phyloP scores from a whole-genome alignment of 2,329 filamentous ascomycete species.

The Byssothecium circinans region DNA sequence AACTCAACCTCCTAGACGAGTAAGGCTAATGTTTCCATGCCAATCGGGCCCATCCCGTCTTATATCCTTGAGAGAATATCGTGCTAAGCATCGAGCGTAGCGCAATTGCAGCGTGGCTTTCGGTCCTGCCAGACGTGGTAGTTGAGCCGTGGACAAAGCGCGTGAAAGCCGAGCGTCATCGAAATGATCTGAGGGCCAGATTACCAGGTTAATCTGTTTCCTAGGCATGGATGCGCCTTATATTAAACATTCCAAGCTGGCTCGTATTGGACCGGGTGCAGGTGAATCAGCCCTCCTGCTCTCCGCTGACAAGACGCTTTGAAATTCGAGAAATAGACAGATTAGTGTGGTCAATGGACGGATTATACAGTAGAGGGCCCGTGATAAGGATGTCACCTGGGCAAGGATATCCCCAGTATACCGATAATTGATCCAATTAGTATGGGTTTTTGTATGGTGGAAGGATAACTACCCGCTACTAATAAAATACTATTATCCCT shows the following conservation, averaged over 20 bases:
- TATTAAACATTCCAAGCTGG: constrained; percentile 11
- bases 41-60: constrained; percentile 3
- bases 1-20: not conserved
- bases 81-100: constrained; percentile 1
- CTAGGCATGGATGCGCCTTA: constrained; percentile 6
- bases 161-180: constrained; percentile 1
- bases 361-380: too few relatives aligned
- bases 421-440: too few relatives aligned
- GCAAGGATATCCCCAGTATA: too few relatives aligned
- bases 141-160: constrained; percentile 6
- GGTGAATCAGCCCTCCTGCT: constrained; percentile 3
- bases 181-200: not conserved
- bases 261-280: constrained; percentile 2
- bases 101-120: constrained; percentile 11
- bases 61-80: constrained; percentile 10
- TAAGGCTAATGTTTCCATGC: not conserved
- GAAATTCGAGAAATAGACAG: constrained; percentile 6
- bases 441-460: too few relatives aligned
- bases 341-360: constrained; percentile 9
- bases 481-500: too few relatives aligned
- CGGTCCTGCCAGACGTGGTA: constrained; percentile 1
- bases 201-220: constrained; percentile 3
- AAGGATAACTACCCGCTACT: too few relatives aligned
- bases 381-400: too few relatives aligned
- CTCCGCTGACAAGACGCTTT: constrained; percentile 11